Base-by-base conservation (phyloP, 208 protist genomes). In the Wallacemonas sp. region DNA sequence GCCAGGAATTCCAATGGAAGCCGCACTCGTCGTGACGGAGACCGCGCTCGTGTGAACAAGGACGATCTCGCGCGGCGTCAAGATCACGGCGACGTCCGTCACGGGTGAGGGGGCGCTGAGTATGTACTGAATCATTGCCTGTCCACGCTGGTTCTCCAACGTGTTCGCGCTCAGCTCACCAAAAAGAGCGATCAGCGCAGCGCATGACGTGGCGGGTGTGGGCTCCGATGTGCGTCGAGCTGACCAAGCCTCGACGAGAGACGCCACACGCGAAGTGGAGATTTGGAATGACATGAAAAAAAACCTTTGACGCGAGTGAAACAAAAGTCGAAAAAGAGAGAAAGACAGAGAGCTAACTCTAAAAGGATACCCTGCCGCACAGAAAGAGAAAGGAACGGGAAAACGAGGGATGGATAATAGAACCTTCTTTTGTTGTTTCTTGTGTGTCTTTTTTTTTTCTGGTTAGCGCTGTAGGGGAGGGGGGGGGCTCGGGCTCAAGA, bases 141-240 rank as follows among this genome's bases (percentile, higher is more conserved):
- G 78, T 1, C 87, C 80, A 22, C 90, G 86, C 62, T 96, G 90
- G 66, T 96, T 96, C 44, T 93, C 85, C 14, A 88, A 68, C 0
- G 85, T 92, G 44, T 79, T 84, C 27, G 75, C 62, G 34, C 79
- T 90, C 22, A 79, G 45, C 6, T 77, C 72, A 31, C 90, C 90
- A 64, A 90, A 87, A 19, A 91, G 65, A 39, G 70, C 86, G 24
- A 80, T 72, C 58, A 90, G 79, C 24, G 77, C 72, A 11, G 27
- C 59, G 63, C 80, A 90, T 26, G 66, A 31, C 28, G 39, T 45
- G 1, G 71, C 77, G 1, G 62, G 39, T 5, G 72, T 27, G 19
- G 79, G 76, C n/a, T 65, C 74, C 8, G 59, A 44, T 12, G 28
- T 26, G 5, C 73, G 68, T 8, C 47, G 39, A 0, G 30, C 55